Evolutionary conservation across 192 early-diverging fungal genomes (phyloP), one percentile per base, ranked within the genome.

Genomic region (Backusella mclennaniae): DNA sequence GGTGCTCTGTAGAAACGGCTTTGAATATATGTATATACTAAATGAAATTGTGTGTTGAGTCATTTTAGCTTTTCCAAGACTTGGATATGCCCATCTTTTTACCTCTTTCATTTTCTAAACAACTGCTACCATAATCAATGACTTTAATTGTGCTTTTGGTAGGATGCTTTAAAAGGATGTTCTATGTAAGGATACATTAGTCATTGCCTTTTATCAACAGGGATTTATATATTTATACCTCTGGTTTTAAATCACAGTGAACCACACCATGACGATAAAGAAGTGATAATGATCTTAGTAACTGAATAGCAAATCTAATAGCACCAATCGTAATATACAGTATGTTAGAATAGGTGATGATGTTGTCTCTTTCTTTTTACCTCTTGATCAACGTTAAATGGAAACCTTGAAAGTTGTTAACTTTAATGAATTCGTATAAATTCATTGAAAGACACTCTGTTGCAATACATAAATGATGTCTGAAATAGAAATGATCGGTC

Each of bases 211-310:
- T 19, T 46, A 67, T 70, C 9, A 8, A 39, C 38, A 39, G 9
- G 11, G 38, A 12, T 39, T 12, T 39, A 26, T 26, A 9, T 8
- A 8, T 38, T 38, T 38, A 39, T 86, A 91, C 92, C 91, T 98
- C 97, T 6, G 97, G 97, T 80, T 99, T 99, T 75, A 99, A 87
- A 83, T 99, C 97, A 74, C 97, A 98, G 73, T 99, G 97, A 29
- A 99, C 93, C 74, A 99, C 95, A 39, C 85, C 86, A 75, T 94
- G 89, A 35, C 84, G 81, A 46, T 87, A 76, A 73, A 99, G 84
- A 36, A 98, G 78, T 38, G 89, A 85, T 59, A 99, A 82, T 19
- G 94, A 91, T 69, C 95, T 90, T 56, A 99, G 85, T 66, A 99
- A 90, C 80, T 99, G 97, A 7, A 85, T 80, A n/a, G 94, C 86